Evolutionary conservation across 1,284 basidiomycete genomes (phyloP).

Genomic region (Rhizoctonia solani): DNA sequence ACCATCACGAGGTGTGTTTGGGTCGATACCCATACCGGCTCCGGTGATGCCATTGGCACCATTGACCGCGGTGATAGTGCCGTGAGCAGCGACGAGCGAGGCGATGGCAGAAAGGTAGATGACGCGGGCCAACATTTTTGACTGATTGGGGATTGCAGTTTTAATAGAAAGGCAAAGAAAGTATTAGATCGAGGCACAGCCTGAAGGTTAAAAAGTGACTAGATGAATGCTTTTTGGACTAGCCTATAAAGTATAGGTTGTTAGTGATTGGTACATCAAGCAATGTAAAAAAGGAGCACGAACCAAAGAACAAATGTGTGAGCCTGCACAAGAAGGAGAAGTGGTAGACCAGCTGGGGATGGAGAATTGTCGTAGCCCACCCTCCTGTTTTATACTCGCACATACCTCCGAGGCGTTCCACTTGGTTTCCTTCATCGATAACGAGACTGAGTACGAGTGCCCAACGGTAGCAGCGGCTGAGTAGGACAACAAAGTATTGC

Average conservation of each 20-base stretch:
- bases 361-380: not conserved
- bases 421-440: too few relatives aligned
- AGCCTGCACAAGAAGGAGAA: slow-evolving; percentile 30
- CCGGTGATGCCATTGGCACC: slow-evolving; percentile 42
- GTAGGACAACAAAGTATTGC: slow-evolving; percentile 6
- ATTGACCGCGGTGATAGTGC: slow-evolving; percentile 40
- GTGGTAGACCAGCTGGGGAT: slow-evolving; percentile 29
- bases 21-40: slow-evolving; percentile 41
- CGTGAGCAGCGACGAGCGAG: slow-evolving; percentile 40
- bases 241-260: not conserved
- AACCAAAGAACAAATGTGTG: slow-evolving; percentile 26
- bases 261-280: not conserved
- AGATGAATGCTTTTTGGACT: slow-evolving; percentile 1
- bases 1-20: slow-evolving; percentile 43
- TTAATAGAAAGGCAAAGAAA: not conserved
- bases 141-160: not conserved
- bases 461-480: not conserved
- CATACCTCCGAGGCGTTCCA: too few relatives aligned
- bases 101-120: slow-evolving; percentile 25
- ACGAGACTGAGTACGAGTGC: not conserved
- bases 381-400: slow-evolving; percentile 15
- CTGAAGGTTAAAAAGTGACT: slow-evolving; percentile 13
- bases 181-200: slow-evolving; percentile 19
- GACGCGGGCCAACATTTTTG: slow-evolving; percentile 27
- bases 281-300: not conserved